These are phyloP conservation scores for Pelargonium citronellum DNA, from an alignment of 441 rosid genomes.

Conservation along the genomic window DNA sequence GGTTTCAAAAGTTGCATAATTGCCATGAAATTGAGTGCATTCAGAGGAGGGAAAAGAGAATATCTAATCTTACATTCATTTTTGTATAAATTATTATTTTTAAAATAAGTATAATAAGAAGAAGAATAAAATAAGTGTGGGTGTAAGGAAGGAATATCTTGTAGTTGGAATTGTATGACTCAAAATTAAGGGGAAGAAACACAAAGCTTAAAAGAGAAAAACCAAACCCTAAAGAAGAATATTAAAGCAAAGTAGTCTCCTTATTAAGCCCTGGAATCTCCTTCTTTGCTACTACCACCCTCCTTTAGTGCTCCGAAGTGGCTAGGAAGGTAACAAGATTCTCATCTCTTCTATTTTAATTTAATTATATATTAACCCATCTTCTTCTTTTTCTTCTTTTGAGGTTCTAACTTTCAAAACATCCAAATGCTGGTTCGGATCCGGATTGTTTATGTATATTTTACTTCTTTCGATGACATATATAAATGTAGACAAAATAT, in stretches of 20 bases:
- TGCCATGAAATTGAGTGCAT: conserved; percentile 47
- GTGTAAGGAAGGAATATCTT: conserved; percentile 66
- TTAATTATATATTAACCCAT: background rate
- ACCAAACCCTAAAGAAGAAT: conserved; percentile 25
- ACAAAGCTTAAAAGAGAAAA: conserved; percentile 39
- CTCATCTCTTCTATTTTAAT: conserved; percentile 23
- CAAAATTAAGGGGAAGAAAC: conserved; percentile 49
- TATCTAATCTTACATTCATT: conserved; percentile 45
- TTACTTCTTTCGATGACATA: too few relatives aligned
- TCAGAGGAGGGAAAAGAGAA: conserved; percentile 28
- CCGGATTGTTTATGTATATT: too few relatives aligned
- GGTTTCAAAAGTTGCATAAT: conserved; percentile 54
- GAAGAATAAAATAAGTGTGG: conserved; percentile 49
- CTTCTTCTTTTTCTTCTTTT: background rate
- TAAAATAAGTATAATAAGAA: too few relatives aligned
- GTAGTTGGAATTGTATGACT: conserved; percentile 66
- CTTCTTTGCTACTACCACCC: conserved; percentile 46
- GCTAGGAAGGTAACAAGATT: conserved; percentile 76
- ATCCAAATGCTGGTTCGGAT: too few relatives aligned
- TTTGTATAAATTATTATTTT: too few relatives aligned
- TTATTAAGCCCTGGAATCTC: conserved; percentile 49
- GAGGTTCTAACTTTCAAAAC: too few relatives aligned
- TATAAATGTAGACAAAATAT: too few relatives aligned
- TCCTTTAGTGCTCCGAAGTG: conserved; percentile 59
- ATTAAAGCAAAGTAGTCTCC: conserved; percentile 34